A percentile compares a stretch with the other conserved stretches of the same genome.
These are phyloP conservation scores for Teratosphaeria nubilosa DNA, from an alignment of 2,329 filamentous ascomycete genomes.

Conservation along the genomic window DNA sequence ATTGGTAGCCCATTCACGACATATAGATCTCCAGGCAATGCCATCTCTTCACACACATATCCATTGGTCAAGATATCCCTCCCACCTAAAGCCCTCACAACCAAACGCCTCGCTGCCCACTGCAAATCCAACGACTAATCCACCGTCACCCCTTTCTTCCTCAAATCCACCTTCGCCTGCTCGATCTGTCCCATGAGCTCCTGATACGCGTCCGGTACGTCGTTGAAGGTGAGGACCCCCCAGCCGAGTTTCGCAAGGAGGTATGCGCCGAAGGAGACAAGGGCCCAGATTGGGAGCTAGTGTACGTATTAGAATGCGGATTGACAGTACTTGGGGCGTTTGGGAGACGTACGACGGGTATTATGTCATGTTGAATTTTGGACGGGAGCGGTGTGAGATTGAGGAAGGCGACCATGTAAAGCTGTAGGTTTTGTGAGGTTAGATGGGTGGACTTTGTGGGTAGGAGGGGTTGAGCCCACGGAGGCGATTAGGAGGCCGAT, in stretches of 20 bases:
- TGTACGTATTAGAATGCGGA: not conserved
- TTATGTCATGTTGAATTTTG: constrained; percentile 70
- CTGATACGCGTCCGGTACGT: constrained; percentile 80
- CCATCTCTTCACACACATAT: not conserved
- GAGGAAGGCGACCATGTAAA: constrained; percentile 81
- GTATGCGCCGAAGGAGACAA: constrained; percentile 85
- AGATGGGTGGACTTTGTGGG: not conserved
- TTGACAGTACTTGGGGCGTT: not conserved
- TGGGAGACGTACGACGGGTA: constrained; percentile 65
- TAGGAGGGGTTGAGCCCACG: constrained; percentile 43
- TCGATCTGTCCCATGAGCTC: constrained; percentile 83
- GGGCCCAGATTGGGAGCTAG: constrained; percentile 87
- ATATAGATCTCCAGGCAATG: not conserved
- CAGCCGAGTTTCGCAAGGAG: constrained; percentile 85
- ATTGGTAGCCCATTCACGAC: not conserved
- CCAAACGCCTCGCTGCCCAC: not conserved
- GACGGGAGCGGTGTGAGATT: constrained; percentile 71
- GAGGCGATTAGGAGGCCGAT: constrained; percentile 79
- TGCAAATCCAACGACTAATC: constrained; percentile 41
- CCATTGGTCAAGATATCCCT: not conserved
- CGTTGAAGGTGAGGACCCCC: constrained; percentile 93
- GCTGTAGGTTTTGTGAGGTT: constrained; percentile 38
- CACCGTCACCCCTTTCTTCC: constrained; percentile 64
- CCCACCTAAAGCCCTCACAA: not conserved
- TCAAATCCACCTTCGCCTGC: constrained; percentile 62